Evolutionary conservation across 2,329 filamentous ascomycete species (phyloP), one percentile per base, ranked within the genome.

Genomic region (Pseudogymnoascus sp.): DNA sequence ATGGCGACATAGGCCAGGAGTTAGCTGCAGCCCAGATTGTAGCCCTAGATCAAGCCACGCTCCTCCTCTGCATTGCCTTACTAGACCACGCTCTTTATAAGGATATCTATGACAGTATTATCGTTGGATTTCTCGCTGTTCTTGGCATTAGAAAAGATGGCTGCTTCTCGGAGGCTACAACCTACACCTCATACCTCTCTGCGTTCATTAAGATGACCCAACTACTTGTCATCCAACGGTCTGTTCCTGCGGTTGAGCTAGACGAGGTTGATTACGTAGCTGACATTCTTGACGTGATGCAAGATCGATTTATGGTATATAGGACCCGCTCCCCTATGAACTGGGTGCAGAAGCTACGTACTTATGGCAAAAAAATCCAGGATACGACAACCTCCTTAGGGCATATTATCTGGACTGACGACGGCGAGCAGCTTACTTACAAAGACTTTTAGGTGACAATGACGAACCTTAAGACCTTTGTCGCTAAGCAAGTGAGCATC

Each of bases 401-500:
- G 5, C 23, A 57, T 59, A 41, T 63, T 8, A 18, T 59, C 38
- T 63, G 30, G 62, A 48, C 60, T 2, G 58, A 59, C 5, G 56
- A 63, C 15, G 21, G 58, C 19, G 60, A 63, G 41, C 8, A 39
- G 45, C 58, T 63, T 21, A 48, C 39, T n/a, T 62, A 63, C 28
- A 59, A 57, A 8, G 60, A 55, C 3, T 56, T 63, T 3, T 28
- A 63, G 60, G 39, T 63, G 7, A 60, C 19, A 10, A 63, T 62
- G 39, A 62, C 19, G 2, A 18, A n/a, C 5, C 35, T 63, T 5
- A 23, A 30, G 37, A 4, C 19, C 3, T 62, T 63, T 28, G 15
- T 63, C 23, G 28, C 28, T 10, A 30, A 30, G 28, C 28, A 30
- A 30, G 28, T 30, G 28, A 9, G 87, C 83, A n/a, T 71, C 72